These are phyloP conservation scores for Sanghuangporus baumii DNA, from an alignment of 1,284 basidiomycete species.

Conservation along the genomic window DNA sequence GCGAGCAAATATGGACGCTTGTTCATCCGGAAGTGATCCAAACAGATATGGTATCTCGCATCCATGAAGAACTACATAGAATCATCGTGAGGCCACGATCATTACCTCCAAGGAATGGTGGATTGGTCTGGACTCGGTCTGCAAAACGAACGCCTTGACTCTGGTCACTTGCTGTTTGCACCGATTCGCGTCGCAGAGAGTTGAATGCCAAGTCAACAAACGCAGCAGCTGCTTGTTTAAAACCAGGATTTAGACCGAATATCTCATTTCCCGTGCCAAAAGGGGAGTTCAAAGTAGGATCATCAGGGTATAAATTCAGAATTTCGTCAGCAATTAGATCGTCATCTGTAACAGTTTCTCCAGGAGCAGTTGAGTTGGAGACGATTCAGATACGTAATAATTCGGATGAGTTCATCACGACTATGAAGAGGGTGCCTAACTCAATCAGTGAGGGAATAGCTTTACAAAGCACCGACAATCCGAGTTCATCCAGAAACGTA, in stretches of 20 bases:
- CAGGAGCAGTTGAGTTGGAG: slow-evolving; percentile 31
- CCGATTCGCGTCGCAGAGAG: slow-evolving; percentile 36
- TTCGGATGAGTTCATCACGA: slow-evolving; percentile 26
- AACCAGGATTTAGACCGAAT: slow-evolving; percentile 39
- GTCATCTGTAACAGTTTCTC: slow-evolving; percentile 23
- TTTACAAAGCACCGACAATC: not conserved
- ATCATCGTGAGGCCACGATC: not conserved
- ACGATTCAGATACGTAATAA: slow-evolving; percentile 26
- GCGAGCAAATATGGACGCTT: slow-evolving; percentile 30
- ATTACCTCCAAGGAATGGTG: slow-evolving; percentile 12
- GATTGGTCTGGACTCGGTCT: slow-evolving; percentile 32
- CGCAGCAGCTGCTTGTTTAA: slow-evolving; percentile 41
- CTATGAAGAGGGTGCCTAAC: slow-evolving; percentile 36
- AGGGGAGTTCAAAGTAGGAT: slow-evolving; percentile 43
- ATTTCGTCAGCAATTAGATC: slow-evolving; percentile 27
- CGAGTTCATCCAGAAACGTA: slow-evolving; percentile 38
- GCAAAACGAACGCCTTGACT: slow-evolving; percentile 41
- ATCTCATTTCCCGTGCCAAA: slow-evolving; percentile 46
- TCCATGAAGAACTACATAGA: slow-evolving; percentile 32
- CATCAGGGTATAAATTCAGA: slow-evolving; percentile 42
- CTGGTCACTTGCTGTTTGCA: slow-evolving; percentile 32
- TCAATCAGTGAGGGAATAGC: not conserved
- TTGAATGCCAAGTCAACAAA: slow-evolving; percentile 38
- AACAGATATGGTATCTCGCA: slow-evolving; percentile 39
- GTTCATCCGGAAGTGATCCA: slow-evolving; percentile 24